Evolutionary conservation across 805 yeast genomes (phyloP), one percentile per base, ranked within the genome.

Genomic region (Isabelozyma pseudorhagii): DNA sequence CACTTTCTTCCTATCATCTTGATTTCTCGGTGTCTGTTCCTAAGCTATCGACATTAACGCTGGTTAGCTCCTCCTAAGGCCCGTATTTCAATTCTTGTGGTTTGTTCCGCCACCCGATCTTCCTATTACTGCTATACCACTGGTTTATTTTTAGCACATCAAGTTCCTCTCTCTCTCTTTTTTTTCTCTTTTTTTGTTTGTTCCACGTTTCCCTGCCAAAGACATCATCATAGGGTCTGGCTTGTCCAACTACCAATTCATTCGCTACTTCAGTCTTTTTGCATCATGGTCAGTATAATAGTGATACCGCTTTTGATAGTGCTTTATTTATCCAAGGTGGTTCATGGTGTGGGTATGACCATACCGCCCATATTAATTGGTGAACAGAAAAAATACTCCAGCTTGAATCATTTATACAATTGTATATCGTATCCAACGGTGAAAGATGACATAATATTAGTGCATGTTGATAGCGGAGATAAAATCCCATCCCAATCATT

Each of bases 401-500:
- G 71, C 31, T 45, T 60, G 28, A 45, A 59, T 36, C 62, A 71
- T 55, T 55, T 72, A 38, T 49, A 55, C 41, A 64, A 72, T 51
- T 74, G 79, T 57, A 49, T 74, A 11, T 63, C 66, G 38, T 74
- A 74, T 54, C 55, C 59, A 10, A 69, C 76, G 7, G 62, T 63
- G 29, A 58, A 63, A 39, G 68, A 73, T 54, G 79, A 74, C 47
- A 62, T 73, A 28, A 56, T 74, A 15, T 59, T 71, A 62, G 63
- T 72, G 13, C 59, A 55, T 28, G 53, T 73, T 42, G 51, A 61
- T 14, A 50, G 63, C 44, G 76, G 77, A 34, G 68, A 64, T 31
- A 61, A 54, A 25, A 38, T 66, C 4, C 52, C 65, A 3, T 62
- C 71, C n/a, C 79, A 74, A 47, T 46, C 46, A 17, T 61, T 74